phyloP scores from a whole-genome alignment of 768 basidiomycete species.

The Phaffia australis region DNA sequence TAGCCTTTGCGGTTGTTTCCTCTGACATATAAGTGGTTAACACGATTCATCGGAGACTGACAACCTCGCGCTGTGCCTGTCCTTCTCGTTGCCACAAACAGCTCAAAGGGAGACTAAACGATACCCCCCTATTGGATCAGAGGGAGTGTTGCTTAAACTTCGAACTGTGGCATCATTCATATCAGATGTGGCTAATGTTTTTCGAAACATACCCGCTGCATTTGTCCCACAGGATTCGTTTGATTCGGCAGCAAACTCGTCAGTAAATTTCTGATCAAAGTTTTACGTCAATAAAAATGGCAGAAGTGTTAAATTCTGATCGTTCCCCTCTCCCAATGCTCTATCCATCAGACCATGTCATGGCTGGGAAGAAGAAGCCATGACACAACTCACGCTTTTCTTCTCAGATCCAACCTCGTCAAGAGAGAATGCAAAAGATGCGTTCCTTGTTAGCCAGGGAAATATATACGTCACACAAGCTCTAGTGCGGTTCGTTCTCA shows the following conservation, averaged over 20 bases:
- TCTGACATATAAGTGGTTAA: too few relatives aligned
- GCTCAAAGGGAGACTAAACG: constrained; percentile 30
- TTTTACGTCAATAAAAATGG: too few relatives aligned
- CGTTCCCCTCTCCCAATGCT: neutral
- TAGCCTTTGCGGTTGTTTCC: too few relatives aligned
- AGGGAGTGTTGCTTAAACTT: constrained; percentile 38
- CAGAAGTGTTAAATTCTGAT: neutral
- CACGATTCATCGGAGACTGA: too few relatives aligned
- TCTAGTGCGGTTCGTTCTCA: neutral
- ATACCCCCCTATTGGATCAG: constrained; percentile 29
- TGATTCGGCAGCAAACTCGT: constrained; percentile 29
- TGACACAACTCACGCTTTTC: constrained; percentile 78
- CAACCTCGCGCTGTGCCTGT: too few relatives aligned
- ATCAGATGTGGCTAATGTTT: constrained; percentile 58
- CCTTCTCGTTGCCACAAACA: too few relatives aligned
- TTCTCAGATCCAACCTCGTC: constrained; percentile 85
- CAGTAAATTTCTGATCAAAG: neutral
- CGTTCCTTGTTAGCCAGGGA: constrained; percentile 82
- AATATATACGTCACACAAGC: constrained; percentile 86
- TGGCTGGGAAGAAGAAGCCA: constrained; percentile 69
- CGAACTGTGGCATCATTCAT: constrained; percentile 77
- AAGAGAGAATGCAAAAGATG: constrained; percentile 72
- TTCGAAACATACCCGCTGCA: constrained; percentile 64
- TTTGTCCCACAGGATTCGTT: constrained; percentile 50
- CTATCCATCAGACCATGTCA: constrained; percentile 34